phyloP scores from a whole-genome alignment of 441 rosid species.

The Omphalea diandra region DNA sequence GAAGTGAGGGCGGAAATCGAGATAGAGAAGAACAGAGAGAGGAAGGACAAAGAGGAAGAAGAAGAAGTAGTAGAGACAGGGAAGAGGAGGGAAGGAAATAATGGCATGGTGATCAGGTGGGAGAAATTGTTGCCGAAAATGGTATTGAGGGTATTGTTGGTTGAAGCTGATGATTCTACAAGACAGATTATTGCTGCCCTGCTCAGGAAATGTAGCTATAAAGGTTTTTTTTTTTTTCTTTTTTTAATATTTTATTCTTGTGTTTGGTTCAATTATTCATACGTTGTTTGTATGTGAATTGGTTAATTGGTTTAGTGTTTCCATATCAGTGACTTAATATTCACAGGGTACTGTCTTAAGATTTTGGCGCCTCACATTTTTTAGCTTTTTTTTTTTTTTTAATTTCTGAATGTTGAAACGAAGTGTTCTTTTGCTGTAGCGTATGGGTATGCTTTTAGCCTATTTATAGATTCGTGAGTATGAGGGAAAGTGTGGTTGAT shows the following conservation, averaged over 20 bases:
- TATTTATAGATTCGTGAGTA: too few relatives aligned
- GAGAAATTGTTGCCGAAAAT: constrained; percentile 58
- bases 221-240: constrained; percentile 43
- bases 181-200: constrained; percentile 83
- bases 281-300: not conserved
- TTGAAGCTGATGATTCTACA: constrained; percentile 94
- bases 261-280: not conserved
- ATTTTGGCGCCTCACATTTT: not conserved
- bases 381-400: too few relatives aligned
- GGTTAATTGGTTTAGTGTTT: not conserved
- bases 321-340: too few relatives aligned
- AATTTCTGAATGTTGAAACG: not conserved
- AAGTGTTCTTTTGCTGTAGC: not conserved
- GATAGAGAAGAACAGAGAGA: not conserved
- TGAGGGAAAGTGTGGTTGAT: too few relatives aligned
- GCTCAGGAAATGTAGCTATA: constrained; percentile 82
- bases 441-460: too few relatives aligned
- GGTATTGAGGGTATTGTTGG: constrained; percentile 68
- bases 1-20: not conserved
- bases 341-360: not conserved
- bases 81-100: not conserved
- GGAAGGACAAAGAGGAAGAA: not conserved
- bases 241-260: not conserved
- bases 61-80: not conserved
- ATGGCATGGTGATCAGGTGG: constrained; percentile 13